Evolutionary conservation across 2,329 filamentous ascomycete species (phyloP), one percentile per base, ranked within the genome.

Genomic region (Verticillium nonalfalfae): DNA sequence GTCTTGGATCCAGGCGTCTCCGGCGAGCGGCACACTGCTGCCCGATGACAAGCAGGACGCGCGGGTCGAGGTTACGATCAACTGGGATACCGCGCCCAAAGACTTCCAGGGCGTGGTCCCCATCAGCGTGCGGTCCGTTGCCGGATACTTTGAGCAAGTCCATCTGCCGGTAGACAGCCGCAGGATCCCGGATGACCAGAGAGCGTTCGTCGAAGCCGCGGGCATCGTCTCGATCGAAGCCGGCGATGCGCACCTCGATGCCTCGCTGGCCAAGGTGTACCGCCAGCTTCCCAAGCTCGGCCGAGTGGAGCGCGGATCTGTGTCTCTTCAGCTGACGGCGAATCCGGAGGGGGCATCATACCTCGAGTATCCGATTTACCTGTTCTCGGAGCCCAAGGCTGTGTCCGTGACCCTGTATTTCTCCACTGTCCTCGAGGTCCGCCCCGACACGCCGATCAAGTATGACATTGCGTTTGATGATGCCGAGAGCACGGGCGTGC

Each of bases 381-480:
- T 74, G 7, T 72, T 73, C 56, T 64, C 70, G 1, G 57, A 66
- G 1, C 64, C 63, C 2, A 59, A 64, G 1, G 60, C 66, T 11
- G 65, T 74, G 1, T 66, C 64, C 1, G 68, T 74, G 1, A 68
- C 71, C 18, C 64, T 76, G 13, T 74, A 75, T 52, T 73, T 78
- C 64, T 75, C 71, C 61, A 72, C 70, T 59, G 73, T 78, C 0
- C 74, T 84, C 4, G 84, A 85, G 66, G 77, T 79, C 6, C 77
- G 83, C 60, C 81, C 82, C 1, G 71, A 73, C 26, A 73, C 75
- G 1, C 78, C 75, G 2, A 79, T 86, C 68, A 74, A 74, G 5
- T 85, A 82, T 64, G 78, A 82, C 4, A 70, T 83, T 2, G 75
- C 78, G 6, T 69, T 85, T 15, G 78, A 83, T 56, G 73, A 77